These are phyloP conservation scores for Xylaria grammica DNA, from an alignment of 495 filamentous ascomycete species.

Conservation along the genomic window DNA sequence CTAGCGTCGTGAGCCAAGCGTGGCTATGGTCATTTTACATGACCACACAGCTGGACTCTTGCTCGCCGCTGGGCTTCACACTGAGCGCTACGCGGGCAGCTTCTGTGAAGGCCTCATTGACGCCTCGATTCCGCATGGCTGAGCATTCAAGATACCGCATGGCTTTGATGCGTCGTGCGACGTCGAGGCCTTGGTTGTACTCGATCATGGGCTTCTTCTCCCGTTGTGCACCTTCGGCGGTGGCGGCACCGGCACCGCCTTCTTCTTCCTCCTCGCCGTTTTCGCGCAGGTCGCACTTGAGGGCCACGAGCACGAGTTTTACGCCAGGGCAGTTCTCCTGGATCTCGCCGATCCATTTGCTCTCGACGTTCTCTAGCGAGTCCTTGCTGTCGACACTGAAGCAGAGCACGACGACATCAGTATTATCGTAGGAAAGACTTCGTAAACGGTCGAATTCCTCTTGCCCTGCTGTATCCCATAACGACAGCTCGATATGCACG, in stretches of 20 bases:
- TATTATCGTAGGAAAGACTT: conserved; percentile 91
- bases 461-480: conserved; percentile 98
- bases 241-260: conserved; percentile 31
- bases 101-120: conserved; percentile 98
- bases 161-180: conserved; percentile 85
- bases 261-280: conserved; percentile 60
- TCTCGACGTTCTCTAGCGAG: conserved; percentile 96
- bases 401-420: conserved; percentile 97
- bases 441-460: conserved; percentile 98
- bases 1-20: conserved; percentile 25
- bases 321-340: conserved; percentile 96
- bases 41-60: conserved; percentile 60
- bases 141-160: conserved; percentile 98
- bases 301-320: conserved; percentile 90
- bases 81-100: conserved; percentile 94
- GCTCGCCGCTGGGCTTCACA: conserved; percentile 88
- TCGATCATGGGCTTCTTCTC: conserved; percentile 80
- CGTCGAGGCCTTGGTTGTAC: conserved; percentile 91
- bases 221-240: conserved; percentile 41
- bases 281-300: conserved; percentile 96
- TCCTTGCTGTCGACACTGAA: conserved; percentile 96
- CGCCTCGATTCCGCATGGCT: conserved; percentile 94
- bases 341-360: conserved; percentile 97
- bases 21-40: conserved; percentile 49
- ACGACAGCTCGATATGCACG: conserved; percentile 92